Evolutionary conservation across 768 basidiomycete genomes (phyloP), one percentile per base, ranked within the genome.

Genomic region (Trametes elegans): DNA sequence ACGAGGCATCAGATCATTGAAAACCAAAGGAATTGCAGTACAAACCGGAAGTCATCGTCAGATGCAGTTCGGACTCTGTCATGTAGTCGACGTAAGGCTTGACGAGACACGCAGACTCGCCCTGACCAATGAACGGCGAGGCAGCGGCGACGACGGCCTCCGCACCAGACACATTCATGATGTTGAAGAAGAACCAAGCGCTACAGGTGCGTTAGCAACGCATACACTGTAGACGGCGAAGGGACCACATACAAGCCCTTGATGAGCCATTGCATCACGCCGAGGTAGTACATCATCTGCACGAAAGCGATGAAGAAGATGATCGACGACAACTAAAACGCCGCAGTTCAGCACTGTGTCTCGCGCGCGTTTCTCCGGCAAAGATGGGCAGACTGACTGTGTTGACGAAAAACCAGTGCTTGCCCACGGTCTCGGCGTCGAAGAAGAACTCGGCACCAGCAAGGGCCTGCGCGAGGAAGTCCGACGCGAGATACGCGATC

Each of bases 271-370:
- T 94, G 91, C 91, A 96, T 94, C 28, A 90, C 87, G 45, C 93
- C 90, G 49, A 91, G 73, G 57, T 93, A 88, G 74, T 93, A 94
- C 71, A 91, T 69, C 89, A 93, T 92, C 70, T 94, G 91, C 50
- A 94, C 82, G 61, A 91, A 88, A 24, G 93, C 92, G 62, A 97
- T 82, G 78, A 97, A 97, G 79, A 96, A 96, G 66, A 97, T 91
- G 69, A 96, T 88, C 18, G 87, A 80, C 9, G 80, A 65, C 35
- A 93, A 80, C 81, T 88, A 39, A 23, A 21, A 7, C 14, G 42
- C 16, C 3, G 9, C 7, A 1, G 16, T n/a, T 45, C 28, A 45
- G 18, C 10, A 5, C 9, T 19, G 8, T 7, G 7, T 10, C 23
- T 43, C 32, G 11, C 13, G 56, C 34, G n/a, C n/a, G n/a, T n/a